These are phyloP conservation scores for Suhomyces canberraensis DNA, from an alignment of 805 yeast genomes.

Conservation along the genomic window DNA sequence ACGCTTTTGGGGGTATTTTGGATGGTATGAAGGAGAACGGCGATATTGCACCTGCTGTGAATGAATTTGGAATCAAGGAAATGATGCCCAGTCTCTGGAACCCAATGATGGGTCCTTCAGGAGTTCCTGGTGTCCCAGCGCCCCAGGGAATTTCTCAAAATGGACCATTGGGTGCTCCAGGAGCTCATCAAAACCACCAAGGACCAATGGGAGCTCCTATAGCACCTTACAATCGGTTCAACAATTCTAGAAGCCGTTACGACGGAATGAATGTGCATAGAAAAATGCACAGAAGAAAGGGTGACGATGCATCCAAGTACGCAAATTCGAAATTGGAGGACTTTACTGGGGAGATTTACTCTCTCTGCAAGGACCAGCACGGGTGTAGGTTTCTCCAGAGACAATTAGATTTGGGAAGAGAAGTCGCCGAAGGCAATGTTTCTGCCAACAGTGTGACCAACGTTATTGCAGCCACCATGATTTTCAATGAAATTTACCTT, in stretches of 20 bases:
- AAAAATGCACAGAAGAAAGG: slow-evolving; percentile 42
- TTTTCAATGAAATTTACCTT: slow-evolving; percentile 75
- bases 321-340: slow-evolving; percentile 66
- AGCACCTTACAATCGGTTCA: too few relatives aligned
- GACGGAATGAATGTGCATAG: slow-evolving; percentile 41
- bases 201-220: slow-evolving; percentile 9
- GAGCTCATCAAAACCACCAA: slow-evolving; percentile 1
- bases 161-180: too few relatives aligned
- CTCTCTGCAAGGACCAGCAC: slow-evolving; percentile 91
- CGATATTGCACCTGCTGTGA: too few relatives aligned
- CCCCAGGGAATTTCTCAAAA: too few relatives aligned
- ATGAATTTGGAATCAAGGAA: too few relatives aligned
- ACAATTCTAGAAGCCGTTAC: too few relatives aligned
- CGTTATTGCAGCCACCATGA: slow-evolving; percentile 62
- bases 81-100: too few relatives aligned
- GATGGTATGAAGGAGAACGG: too few relatives aligned
- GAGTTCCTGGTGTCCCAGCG: too few relatives aligned
- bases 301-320: slow-evolving; percentile 71
- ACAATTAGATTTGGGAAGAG: slow-evolving; percentile 66
- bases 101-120: too few relatives aligned
- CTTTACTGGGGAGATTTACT: slow-evolving; percentile 68
- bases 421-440: slow-evolving; percentile 12
- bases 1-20: slow-evolving; percentile 4
- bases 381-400: slow-evolving; percentile 92
- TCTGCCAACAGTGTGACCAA: slow-evolving; percentile 12